Conservation (phyloP, 2,329 filamentous ascomycete genomes). For the Cercospora sp. region DNA sequence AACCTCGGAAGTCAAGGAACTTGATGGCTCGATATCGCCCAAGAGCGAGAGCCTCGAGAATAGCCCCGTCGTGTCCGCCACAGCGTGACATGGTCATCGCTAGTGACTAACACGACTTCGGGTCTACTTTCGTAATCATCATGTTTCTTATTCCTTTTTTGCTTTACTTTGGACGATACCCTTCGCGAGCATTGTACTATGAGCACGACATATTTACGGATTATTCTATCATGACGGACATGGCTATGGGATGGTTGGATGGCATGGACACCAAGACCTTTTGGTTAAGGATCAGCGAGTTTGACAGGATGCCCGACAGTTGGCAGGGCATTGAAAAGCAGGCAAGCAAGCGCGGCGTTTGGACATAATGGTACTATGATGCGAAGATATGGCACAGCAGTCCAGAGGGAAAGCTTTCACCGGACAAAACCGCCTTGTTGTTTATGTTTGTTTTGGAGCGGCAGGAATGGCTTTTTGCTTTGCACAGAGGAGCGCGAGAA, state of each 20-base stretch:
- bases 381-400: slow-evolving; percentile 1
- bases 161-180: slow-evolving; percentile 26
- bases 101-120: not conserved
- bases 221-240: slow-evolving; percentile 19
- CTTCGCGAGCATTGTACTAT: slow-evolving; percentile 27
- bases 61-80: slow-evolving; percentile 35
- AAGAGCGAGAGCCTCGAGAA: slow-evolving; percentile 38
- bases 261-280: not conserved
- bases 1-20: slow-evolving; percentile 39
- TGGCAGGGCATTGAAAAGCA: slow-evolving; percentile 1
- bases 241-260: not conserved
- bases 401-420: not conserved
- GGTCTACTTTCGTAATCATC: not conserved
- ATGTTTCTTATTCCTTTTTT: slow-evolving; percentile 1
- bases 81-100: slow-evolving; percentile 21
- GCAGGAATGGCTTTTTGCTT: not conserved
- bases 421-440: not conserved
- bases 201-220: slow-evolving; percentile 17
- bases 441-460: not conserved
- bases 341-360: slow-evolving; percentile 6
- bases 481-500: not conserved
- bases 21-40: slow-evolving; percentile 40
- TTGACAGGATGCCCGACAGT: not conserved
- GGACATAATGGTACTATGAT: not conserved
- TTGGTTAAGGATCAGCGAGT: not conserved